Base-by-base conservation (phyloP, 495 filamentous ascomycete genomes). In the Penicillium riverlandense region DNA sequence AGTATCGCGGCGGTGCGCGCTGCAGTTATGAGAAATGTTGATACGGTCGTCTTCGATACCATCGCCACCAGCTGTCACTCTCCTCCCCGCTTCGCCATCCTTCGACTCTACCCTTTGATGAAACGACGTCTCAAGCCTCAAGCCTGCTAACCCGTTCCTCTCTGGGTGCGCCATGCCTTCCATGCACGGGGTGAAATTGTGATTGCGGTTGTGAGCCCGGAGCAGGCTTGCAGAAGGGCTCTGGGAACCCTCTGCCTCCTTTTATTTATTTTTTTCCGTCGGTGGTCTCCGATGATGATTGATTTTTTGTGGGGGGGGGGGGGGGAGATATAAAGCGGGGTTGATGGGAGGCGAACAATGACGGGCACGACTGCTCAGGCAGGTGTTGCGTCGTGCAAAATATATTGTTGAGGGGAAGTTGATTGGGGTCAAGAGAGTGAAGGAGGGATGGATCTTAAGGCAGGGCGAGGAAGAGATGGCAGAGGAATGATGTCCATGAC, bases 81-180 rank as follows among this genome's bases (percentile, higher is more conserved):
- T 47, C 44, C 55, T 58, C 40, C 52, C 49, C 38, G 48, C 47
- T 50, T 49, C 44, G 40, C 62, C 55, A 43, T 48, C 42, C 32
- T 50, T 37, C 62, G 63, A 66, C 41, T 53, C 44, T 42, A 49
- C 49, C 16, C 55, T 50, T 29, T 57, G 57, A 12, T 52, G 55
- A 48, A 71, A 70, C 12, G 62, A 58, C 32, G 67, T 73, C 48
- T 71, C 66, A 54, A 73, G 60, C 50, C 57, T 67, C 59, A 73
- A 61, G 38, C 62, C 63, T 48, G 58, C 57, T 48, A 67, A 50
- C 40, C 52, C 55, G 48, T 55, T 56, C 43, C 62, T 65, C 58
- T 63, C 65, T 41, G 51, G 48, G 36, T 67, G 55, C 40, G 67
- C 70, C 67, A 71, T 73, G 59, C 63, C 61, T 61, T 51, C 22